Evolutionary conservation across 2,329 filamentous ascomycete genomes (phyloP).

Genomic region (Fonsecaea multimorphosa): DNA sequence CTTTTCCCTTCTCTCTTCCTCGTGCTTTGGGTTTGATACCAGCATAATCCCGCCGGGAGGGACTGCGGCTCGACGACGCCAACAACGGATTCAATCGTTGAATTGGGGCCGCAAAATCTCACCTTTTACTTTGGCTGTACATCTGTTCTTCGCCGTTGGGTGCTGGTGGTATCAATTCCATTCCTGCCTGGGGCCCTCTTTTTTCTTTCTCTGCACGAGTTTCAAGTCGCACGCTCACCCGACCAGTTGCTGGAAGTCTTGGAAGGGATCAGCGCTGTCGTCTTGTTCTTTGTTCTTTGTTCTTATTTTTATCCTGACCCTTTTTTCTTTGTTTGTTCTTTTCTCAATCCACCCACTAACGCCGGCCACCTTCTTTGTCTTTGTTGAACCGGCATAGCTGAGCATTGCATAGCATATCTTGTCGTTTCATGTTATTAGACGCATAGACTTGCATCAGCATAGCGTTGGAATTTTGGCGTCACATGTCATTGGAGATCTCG

Average conservation of each 20-base stretch:
- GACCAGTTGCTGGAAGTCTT: background rate
- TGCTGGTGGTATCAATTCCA: background rate
- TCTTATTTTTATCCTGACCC: background rate
- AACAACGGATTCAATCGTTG: background rate
- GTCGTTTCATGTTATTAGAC: background rate
- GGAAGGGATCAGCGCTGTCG: constrained; percentile 3
- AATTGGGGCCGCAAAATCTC: background rate
- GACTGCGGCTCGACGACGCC: background rate
- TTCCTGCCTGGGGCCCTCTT: background rate
- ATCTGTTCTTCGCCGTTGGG: too few relatives aligned
- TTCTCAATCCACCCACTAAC: too few relatives aligned
- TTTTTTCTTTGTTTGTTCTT: background rate
- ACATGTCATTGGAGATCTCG: background rate
- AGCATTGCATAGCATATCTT: background rate
- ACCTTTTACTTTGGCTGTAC: background rate
- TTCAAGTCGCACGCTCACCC: background rate
- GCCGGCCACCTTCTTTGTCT: background rate
- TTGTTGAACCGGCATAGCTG: background rate
- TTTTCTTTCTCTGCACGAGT: background rate
- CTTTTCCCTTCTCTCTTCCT: background rate
- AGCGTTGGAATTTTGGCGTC: background rate
- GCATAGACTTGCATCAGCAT: constrained; percentile 4
- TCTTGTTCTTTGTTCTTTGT: background rate
- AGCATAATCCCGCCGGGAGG: background rate
- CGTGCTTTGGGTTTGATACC: background rate